Evolutionary conservation across 2,329 filamentous ascomycete genomes (phyloP).

Genomic region (Fusarium pseudograminearum): DNA sequence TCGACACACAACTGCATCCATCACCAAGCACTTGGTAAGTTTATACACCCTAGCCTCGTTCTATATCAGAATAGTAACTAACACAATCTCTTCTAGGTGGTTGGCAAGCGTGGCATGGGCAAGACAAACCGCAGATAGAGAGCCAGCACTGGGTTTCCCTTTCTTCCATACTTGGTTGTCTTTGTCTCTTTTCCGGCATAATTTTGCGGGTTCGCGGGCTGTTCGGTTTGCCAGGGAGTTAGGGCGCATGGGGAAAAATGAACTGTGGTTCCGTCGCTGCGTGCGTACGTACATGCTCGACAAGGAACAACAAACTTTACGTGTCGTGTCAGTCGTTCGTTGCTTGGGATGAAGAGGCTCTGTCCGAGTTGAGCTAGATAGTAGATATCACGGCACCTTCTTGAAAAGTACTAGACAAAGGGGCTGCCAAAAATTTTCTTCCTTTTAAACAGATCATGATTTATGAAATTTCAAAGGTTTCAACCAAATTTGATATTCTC

Average conservation of each 20-base stretch:
- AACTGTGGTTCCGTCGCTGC: slow-evolving; percentile 34
- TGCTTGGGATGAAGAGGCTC: slow-evolving; percentile 37
- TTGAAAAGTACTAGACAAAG: slow-evolving; percentile 23
- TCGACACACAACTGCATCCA: slow-evolving; percentile 82
- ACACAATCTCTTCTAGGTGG: slow-evolving; percentile 65
- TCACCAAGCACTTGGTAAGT: slow-evolving; percentile 92
- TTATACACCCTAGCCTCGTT: slow-evolving; percentile 11
- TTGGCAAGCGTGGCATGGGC: slow-evolving; percentile 93
- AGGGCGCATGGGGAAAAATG: slow-evolving; percentile 47
- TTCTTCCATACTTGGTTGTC: slow-evolving; percentile 38
- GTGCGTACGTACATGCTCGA: slow-evolving; percentile 31
- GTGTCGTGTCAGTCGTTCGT: slow-evolving; percentile 29
- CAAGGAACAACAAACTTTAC: slow-evolving; percentile 17
- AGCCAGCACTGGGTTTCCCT: slow-evolving; percentile 11
- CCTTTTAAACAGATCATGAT: slow-evolving; percentile 43
- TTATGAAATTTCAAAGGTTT: slow-evolving; percentile 38
- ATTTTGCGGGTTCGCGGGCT: slow-evolving; percentile 40
- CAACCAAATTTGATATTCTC: slow-evolving; percentile 18
- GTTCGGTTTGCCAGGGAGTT: slow-evolving; percentile 49
- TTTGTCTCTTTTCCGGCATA: slow-evolving; percentile 44
- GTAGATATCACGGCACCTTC: slow-evolving; percentile 37
- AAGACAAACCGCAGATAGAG: slow-evolving; percentile 80
- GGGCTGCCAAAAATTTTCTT: slow-evolving; percentile 30
- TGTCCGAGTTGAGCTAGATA: slow-evolving; percentile 40
- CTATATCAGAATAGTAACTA: slow-evolving; percentile 1